These are phyloP conservation scores for Linum lewisii DNA, from an alignment of 345 rosid species.

Conservation along the genomic window DNA sequence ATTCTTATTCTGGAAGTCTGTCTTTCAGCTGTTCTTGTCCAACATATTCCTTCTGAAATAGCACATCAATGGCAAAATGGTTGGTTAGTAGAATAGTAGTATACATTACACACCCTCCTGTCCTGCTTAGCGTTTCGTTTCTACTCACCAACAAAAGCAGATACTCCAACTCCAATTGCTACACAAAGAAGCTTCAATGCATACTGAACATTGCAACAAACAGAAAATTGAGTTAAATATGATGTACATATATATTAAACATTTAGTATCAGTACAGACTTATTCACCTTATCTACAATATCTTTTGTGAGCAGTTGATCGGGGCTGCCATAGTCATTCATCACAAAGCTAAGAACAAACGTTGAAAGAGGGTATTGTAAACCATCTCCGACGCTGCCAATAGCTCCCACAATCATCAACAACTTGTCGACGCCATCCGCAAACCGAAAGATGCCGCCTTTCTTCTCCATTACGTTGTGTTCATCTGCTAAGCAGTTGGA, in stretches of 20 bases:
- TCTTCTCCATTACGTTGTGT: constrained; percentile 26
- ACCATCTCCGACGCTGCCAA: constrained; percentile 73
- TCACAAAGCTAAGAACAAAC: constrained; percentile 49
- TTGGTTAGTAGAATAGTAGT: too few relatives aligned
- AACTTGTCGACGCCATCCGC: constrained; percentile 47
- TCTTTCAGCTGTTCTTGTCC: constrained; percentile 68
- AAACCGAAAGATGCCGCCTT: constrained; percentile 43
- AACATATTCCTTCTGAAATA: constrained; percentile 50
- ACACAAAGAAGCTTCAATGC: constrained; percentile 49
- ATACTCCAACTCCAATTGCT: constrained; percentile 47
- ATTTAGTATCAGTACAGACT: too few relatives aligned
- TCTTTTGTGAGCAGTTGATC: constrained; percentile 19
- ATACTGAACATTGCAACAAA: constrained; percentile 29
- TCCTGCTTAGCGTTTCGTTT: background rate
- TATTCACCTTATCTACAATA: constrained; percentile 39
- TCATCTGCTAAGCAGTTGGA: background rate
- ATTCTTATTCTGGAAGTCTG: constrained; percentile 52
- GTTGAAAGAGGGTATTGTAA: constrained; percentile 45
- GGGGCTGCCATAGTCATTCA: constrained; percentile 46
- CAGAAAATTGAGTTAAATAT: background rate
- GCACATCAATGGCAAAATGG: background rate
- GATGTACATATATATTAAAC: too few relatives aligned
- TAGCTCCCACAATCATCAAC: constrained; percentile 47
- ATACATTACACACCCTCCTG: too few relatives aligned
- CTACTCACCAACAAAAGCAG: constrained; percentile 51